These are phyloP conservation scores for Xylariaceae sp. DNA, from an alignment of 2,329 filamentous ascomycete species.

Conservation along the genomic window DNA sequence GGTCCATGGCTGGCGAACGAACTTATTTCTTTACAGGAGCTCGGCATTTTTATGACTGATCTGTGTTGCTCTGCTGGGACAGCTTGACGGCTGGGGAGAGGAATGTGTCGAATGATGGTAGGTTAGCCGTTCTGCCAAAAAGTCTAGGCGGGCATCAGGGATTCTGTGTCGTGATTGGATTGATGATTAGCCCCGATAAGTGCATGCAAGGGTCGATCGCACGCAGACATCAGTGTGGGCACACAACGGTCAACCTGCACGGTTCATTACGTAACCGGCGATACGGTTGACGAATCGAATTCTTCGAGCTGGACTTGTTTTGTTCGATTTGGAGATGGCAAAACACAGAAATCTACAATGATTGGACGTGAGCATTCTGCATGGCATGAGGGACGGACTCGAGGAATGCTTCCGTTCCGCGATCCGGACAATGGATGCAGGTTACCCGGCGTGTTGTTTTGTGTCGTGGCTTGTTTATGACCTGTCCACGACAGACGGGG, in stretches of 20 bases:
- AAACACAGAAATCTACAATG: no score
- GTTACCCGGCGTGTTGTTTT: no score
- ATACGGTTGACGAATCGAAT: no score
- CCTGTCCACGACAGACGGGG: no score
- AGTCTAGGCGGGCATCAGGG: background rate
- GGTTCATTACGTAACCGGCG: no score
- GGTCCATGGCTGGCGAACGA: conserved; percentile 36
- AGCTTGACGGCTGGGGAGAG: background rate
- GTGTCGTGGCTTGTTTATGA: no score
- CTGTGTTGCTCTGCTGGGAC: background rate
- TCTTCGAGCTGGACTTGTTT: no score
- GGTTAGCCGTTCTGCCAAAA: background rate
- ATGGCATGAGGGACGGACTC: no score
- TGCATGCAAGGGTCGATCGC: background rate
- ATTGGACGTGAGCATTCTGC: no score
- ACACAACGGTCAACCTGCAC: background rate
- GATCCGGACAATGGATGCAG: no score
- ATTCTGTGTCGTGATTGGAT: conserved; percentile 8
- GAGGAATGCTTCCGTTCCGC: no score
- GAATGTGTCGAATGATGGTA: conserved; percentile 1
- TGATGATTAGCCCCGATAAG: conserved; percentile 1
- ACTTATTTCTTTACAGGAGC: conserved; percentile 96
- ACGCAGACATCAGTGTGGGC: background rate
- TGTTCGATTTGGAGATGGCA: no score
- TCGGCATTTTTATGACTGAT: conserved; percentile 61